A percentile compares a stretch with the other conserved stretches of the same genome.
phyloP scores from a whole-genome alignment of 495 filamentous ascomycete species.

The Trichoderma virens region DNA sequence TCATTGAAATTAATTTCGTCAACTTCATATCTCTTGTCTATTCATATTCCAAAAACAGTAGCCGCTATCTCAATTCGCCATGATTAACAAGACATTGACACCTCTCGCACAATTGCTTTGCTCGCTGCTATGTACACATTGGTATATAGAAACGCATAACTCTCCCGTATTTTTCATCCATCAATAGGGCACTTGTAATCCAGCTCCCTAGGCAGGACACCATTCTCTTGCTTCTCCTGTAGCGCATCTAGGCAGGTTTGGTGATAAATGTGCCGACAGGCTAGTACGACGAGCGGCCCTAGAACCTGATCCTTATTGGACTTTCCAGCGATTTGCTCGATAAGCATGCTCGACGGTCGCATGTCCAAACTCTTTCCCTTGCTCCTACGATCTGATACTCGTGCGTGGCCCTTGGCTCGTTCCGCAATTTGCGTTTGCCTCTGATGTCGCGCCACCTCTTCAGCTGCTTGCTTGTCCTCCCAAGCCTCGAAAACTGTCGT shows the following conservation, averaged over 20 bases:
- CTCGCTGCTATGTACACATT: not conserved
- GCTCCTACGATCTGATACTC: conserved; percentile 29
- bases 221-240: conserved; percentile 28
- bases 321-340: conserved; percentile 12
- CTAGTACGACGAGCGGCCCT: conserved; percentile 44
- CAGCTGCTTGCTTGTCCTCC: conserved; percentile 55
- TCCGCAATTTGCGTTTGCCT: conserved; percentile 20
- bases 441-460: conserved; percentile 30
- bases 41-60: not conserved
- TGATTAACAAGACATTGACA: not conserved
- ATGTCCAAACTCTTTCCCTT: conserved; percentile 27
- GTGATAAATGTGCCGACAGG: conserved; percentile 58
- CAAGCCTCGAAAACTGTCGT: conserved; percentile 67
- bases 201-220: conserved; percentile 23
- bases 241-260: conserved; percentile 50
- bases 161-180: conserved; percentile 22
- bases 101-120: not conserved
- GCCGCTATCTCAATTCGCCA: not conserved
- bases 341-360: conserved; percentile 15
- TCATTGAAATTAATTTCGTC: too few species aligned
- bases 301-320: conserved; percentile 12
- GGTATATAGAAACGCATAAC: too few species aligned
- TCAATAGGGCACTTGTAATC: conserved; percentile 51
- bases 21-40: not conserved
- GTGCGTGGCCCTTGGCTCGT: conserved; percentile 21